Evolutionary conservation across 768 basidiomycete genomes (phyloP).

Genomic region (Tulasnella sp.): DNA sequence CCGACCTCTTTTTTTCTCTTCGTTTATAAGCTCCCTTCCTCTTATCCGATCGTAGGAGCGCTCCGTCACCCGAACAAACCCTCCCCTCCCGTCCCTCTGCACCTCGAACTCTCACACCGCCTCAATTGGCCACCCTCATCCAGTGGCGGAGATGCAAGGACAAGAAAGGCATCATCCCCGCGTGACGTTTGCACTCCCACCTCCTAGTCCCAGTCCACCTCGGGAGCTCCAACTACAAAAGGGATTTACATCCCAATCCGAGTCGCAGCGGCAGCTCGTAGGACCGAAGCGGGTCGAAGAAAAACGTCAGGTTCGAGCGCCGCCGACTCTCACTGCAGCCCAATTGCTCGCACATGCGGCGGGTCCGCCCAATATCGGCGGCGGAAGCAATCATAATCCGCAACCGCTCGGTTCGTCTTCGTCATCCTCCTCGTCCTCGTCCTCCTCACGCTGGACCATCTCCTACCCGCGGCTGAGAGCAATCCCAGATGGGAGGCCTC

Average conservation of each 20-base stretch:
- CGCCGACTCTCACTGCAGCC: background rate
- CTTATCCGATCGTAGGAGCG: background rate
- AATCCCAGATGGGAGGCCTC: background rate
- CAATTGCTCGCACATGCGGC: slow-evolving; percentile 7
- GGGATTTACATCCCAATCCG: background rate
- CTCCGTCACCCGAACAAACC: background rate
- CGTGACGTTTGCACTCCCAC: slow-evolving; percentile 13
- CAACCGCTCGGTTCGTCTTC: background rate
- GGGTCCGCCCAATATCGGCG: background rate
- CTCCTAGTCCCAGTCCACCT: slow-evolving; percentile 9
- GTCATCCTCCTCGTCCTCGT: background rate
- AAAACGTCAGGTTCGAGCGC: background rate
- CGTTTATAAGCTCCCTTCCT: background rate
- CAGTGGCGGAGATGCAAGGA: background rate
- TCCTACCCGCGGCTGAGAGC: background rate
- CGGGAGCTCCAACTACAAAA: background rate
- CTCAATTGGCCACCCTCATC: background rate
- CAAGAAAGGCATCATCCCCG: slow-evolving; percentile 2
- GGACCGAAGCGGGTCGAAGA: background rate
- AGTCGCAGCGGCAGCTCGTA: background rate
- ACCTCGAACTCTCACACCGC: background rate
- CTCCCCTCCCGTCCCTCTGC: background rate
- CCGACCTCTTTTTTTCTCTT: background rate
- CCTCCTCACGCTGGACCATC: background rate
- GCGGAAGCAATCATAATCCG: background rate